Conservation (phyloP, 2,329 filamentous ascomycete species). For the Huntiella abstrusa region DNA sequence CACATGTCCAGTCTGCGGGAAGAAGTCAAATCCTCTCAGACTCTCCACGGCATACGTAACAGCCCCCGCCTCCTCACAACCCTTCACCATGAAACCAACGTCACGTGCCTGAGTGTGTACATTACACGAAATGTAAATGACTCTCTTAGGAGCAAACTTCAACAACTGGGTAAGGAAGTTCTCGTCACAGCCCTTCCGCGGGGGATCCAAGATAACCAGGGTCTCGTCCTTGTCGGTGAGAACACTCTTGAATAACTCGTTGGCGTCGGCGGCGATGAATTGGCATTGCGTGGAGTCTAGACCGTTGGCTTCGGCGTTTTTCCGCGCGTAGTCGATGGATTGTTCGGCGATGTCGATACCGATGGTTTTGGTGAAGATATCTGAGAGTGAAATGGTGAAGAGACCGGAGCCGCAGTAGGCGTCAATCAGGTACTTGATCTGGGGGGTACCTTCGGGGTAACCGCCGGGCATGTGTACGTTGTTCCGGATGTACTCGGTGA, state of each 20-base stretch:
- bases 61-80: constrained; percentile 22
- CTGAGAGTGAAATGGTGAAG: constrained; percentile 85
- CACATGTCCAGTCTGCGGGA: constrained; percentile 65
- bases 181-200: constrained; percentile 81
- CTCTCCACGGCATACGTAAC: constrained; percentile 71
- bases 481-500: constrained; percentile 72
- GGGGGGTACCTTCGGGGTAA: constrained; percentile 15
- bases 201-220: constrained; percentile 89
- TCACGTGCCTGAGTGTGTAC: constrained; percentile 94
- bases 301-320: constrained; percentile 62
- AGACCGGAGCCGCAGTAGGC: constrained; percentile 94
- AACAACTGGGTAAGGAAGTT: constrained; percentile 69
- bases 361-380: constrained; percentile 63
- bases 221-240: constrained; percentile 54
- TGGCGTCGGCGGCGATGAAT: constrained; percentile 81
- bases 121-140: constrained; percentile 94
- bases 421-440: constrained; percentile 77
- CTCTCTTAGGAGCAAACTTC: constrained; percentile 53
- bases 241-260: constrained; percentile 45
- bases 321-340: constrained; percentile 59
- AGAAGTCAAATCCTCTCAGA: constrained; percentile 86
- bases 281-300: constrained; percentile 48
- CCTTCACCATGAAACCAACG: constrained; percentile 69
- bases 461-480: constrained; percentile 43
- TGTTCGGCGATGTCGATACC: constrained; percentile 77